Evolutionary conservation across 495 filamentous ascomycete species (phyloP).

Genomic region (Aspergillus affinis): DNA sequence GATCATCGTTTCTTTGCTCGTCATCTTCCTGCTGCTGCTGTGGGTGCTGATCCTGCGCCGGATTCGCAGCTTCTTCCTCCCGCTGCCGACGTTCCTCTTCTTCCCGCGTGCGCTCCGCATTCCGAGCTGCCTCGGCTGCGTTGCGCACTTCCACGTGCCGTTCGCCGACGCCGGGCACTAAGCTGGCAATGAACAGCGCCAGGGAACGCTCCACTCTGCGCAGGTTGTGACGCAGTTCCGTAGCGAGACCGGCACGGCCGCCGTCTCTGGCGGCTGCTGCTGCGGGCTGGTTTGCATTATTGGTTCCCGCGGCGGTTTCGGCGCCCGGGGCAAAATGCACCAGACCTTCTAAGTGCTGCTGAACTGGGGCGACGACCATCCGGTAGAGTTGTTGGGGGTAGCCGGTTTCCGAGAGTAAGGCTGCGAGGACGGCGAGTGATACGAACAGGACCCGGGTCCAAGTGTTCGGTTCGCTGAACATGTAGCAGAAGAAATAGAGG

Average conservation of each 20-base stretch:
- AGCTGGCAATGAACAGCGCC: constrained; percentile 80
- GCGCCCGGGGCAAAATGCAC: constrained; percentile 51
- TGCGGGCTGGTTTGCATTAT: constrained; percentile 19
- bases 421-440: constrained; percentile 52
- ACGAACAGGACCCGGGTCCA: constrained; percentile 70
- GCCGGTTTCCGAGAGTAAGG: constrained; percentile 67
- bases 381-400: constrained; percentile 57
- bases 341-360: constrained; percentile 71
- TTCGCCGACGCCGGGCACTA: constrained; percentile 84
- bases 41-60: background rate
- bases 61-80: constrained; percentile 11
- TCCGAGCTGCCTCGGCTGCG: constrained; percentile 56
- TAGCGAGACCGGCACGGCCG: constrained; percentile 9
- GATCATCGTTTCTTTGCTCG: background rate
- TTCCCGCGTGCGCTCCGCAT: constrained; percentile 48
- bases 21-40: constrained; percentile 3
- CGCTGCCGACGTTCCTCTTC: constrained; percentile 30
- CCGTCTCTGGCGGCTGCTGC: constrained; percentile 7
- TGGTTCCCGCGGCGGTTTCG: constrained; percentile 10
- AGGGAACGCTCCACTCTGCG: constrained; percentile 69
- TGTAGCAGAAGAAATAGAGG: constrained; percentile 73
- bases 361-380: constrained; percentile 59
- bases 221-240: constrained; percentile 44
- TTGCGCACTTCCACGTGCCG: constrained; percentile 72
- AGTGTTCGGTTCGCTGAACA: constrained; percentile 71